These are phyloP conservation scores for Aspergillus japonicus DNA, from an alignment of 2,329 filamentous ascomycete species.

Conservation along the genomic window DNA sequence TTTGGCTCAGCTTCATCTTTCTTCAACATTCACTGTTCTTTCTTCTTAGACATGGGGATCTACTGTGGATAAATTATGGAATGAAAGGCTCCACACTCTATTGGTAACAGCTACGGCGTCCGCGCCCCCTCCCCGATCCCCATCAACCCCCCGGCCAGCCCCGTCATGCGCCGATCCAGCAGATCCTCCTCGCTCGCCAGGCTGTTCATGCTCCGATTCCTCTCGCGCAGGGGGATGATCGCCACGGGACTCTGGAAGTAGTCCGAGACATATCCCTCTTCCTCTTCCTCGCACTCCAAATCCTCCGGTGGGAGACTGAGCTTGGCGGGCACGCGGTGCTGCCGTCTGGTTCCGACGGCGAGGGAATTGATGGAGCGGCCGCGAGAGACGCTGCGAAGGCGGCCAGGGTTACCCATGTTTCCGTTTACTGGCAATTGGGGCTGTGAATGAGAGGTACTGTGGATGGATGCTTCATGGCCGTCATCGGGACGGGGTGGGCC, in stretches of 20 bases:
- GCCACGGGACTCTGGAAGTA: constrained; percentile 21
- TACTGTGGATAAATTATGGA: too few species aligned
- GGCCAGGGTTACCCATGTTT: background rate
- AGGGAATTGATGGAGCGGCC: constrained; percentile 2
- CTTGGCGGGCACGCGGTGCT: constrained; percentile 18
- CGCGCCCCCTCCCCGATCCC: constrained; percentile 41
- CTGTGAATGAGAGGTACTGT: too few species aligned
- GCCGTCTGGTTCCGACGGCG: constrained; percentile 11
- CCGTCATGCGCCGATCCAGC: constrained; percentile 56
- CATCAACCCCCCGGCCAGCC: constrained; percentile 54
- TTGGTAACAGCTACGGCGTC: constrained; percentile 24
- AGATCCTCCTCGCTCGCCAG: constrained; percentile 59
- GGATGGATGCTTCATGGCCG: too few species aligned
- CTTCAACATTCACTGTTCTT: too few species aligned
- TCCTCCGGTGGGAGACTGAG: constrained; percentile 18
- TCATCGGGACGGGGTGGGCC: too few species aligned
- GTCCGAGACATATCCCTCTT: constrained; percentile 20
- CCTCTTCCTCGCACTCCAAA: background rate
- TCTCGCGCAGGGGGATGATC: constrained; percentile 13
- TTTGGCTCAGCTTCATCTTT: too few species aligned
- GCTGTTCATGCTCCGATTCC: constrained; percentile 50
- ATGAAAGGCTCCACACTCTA: too few species aligned
- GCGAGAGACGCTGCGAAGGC: constrained; percentile 10
- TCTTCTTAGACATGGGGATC: too few species aligned
- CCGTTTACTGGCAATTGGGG: constrained; percentile 8